Evolutionary conservation across 1,284 basidiomycete genomes (phyloP), one percentile per base, ranked within the genome.

Genomic region (Ustilago bromivora): DNA sequence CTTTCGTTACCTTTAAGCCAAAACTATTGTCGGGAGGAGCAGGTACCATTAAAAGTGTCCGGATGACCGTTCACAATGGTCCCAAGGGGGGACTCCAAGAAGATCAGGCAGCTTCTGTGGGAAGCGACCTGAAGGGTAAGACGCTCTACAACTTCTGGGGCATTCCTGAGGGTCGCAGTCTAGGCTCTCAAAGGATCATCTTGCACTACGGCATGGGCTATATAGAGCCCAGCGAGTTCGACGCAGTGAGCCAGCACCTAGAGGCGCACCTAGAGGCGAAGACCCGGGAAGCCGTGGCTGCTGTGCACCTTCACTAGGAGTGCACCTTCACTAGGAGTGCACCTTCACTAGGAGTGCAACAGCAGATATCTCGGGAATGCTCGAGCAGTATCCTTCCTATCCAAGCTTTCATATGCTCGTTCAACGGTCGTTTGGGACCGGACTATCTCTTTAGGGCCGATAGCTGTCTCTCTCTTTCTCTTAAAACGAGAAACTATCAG

Each of bases 141-240:
- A 59, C 34, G 4, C 15, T 49, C 3, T 59, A n/a, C 11, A 59
- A 38, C 34, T 49, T 59, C 35, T 59, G 47, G 43, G 57, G 57
- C n/a, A 34, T 40, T 28, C 43, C 46, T 28, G 46, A 36, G 13
- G 35, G 46, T 28, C 57, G 19, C 2, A 4, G 2, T 11, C 31
- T 0, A 2, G 19, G 12, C 34, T 3, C 8, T 5, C 2, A 6
- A 13, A 36, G 2, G 4, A 0, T 1, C 4, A 5, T 59, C 19
- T 8, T 35, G 7, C 43, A 58, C 32, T 59, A 35, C 19, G 57
- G 57, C 12, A 36, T 11, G 9, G 57, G 46, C 31, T 49, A 34
- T 59, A 23, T 23, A 23, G 23, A 23, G 1, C 23, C 23, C 23
- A 1, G 23, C 23, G 19, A 38, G 23, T 31, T 57, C 31, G 28